Base-by-base conservation (phyloP, 495 filamentous ascomycete genomes). In the Hypoxylon crocopeplum region DNA sequence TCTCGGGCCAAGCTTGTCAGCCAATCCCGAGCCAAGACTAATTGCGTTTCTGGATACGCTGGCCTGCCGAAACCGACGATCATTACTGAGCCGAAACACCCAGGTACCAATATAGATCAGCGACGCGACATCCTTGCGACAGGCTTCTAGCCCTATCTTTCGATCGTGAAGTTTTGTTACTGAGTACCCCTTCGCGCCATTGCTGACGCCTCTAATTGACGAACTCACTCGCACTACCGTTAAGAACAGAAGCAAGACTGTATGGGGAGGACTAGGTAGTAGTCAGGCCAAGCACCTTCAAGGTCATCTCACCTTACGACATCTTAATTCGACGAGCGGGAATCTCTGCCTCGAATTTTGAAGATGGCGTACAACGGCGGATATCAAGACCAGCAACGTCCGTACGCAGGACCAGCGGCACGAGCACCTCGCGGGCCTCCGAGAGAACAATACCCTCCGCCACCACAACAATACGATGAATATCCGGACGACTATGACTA, bases 401-500 rank as follows among this genome's bases (percentile, higher is more conserved):
- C 72, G 5, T 80, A 82, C 54, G 75, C 73, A 59, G 78, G 79
- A 11, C 80, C 72, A 30, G 78, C 77, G 46, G 73, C 73, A 22
- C 77, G 67, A 45, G 60, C 33, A 19, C 68, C 68, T 41, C 64
- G 68, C 30, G 68, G 65, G 17, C 59, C 56, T 7, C 53, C 56
- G 7, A 58, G 64, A 38, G 65, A 57, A 38, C 29, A 24, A 10
- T 70, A 77, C 37, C 70, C 76, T 49, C 79, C 75, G 20, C 79
- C 82, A 24, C 84, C 82, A 45, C 68, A 81, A 59, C 81, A 75
- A 62, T 65, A 82, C 64, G 70, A 79, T 32, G 69, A 75, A 56
- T 80, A 82, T 52, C 75, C 77, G 55, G 79, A 84, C 54, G 69
- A 75, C 17, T 75, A 81, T 47, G 79, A 77, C 49, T 79, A 84